Evolutionary conservation across 75 land plant genomes (phyloP), one percentile per base, ranked within the genome.

Genomic region (Cryptomeria japonica): DNA sequence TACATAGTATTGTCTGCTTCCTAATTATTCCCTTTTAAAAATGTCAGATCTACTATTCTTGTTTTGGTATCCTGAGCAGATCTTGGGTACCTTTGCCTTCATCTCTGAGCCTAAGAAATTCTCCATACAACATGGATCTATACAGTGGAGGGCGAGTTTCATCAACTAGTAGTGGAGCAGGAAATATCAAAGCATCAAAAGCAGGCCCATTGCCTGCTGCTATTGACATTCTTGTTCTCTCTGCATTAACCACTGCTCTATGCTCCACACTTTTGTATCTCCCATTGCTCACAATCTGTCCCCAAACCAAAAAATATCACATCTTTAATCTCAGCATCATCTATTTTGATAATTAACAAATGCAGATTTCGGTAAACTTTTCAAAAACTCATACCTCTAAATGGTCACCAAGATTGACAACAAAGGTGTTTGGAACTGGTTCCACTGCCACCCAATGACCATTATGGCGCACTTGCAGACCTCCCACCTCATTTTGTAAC

Each of bases 221-320:
- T 25, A 97, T 78, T 12, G 97, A 92, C 1, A 94, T 87, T 39
- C 97, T 90, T 34, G 88, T 64, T 18, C 37, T 87, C 31, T 84
- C 51, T 51, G 77, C 87, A 87, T 94, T 96, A 53, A 95, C 94
- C 61, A 92, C 53, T 31, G 91, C 98, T 32, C 96, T 85, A 68
- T 95, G 98, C 84, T 91, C 39, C 88, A 94, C 94, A 77, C 98
- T 96, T 90, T 92, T 94, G 89, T 94, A 95, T 89, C 73, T 93
- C n/a, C 95, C 94, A 91, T 96, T 96, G 94, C 94, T 96, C 49
- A 94, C 64, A 64, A 94, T 91, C 97, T 96, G 87, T 88, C 28
- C 11, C 2, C 1, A 73, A 73, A 7, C 1, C n/a, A 3, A 18
- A 64, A 58, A n/a, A n/a, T n/a, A 11, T 39, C 70, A 22, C 25